Evolutionary conservation across 345 rosid genomes (phyloP), one percentile per base, ranked within the genome.

Genomic region (Syzygium grande): DNA sequence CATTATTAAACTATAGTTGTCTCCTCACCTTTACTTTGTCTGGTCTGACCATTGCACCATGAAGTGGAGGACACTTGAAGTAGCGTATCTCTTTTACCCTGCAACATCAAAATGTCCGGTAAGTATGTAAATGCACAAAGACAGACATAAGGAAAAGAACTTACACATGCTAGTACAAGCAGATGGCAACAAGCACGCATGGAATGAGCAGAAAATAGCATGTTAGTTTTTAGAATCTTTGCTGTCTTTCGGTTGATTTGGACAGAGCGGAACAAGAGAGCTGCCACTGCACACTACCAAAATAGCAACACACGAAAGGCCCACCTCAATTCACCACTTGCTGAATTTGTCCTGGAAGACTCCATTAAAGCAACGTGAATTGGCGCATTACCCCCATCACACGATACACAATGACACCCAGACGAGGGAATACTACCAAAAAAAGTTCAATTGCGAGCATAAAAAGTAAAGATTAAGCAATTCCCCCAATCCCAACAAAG

Each of bases 31-130:
- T 93, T 58, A 98, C 96, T 96, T 96, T 98, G 92, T 95, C 98
- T 51, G 99, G 97, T 93, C 97, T 94, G 88, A 94, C 94, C 91
- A 96, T 91, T 55, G 91, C 97, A 91, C 98, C 99, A 43, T 93
- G 98, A 87, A 93, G 96, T 9, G 90, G 94, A 88, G 97, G 96
- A 91, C 96, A 96, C 34, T 96, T 91, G 58, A 96, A 95, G 87
- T 93, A 94, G 63, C 96, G 94, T 41, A 90, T 90, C 90, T 98
- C 97, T 92, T 96, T 96, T 86, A 94, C 98, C 91, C 99, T 98
- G 93, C 46, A 68, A 19, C 14, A 68, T 68, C 46, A 34, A 68
- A 1, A 34, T 9, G 80, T 68, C 79, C 1, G 25, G 46, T 68
- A 17, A 68, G 11, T 68, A 9, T 34, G 17, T 8, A 68, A 68